These are phyloP conservation scores for Chaetomium olivaceum DNA, from an alignment of 2,329 filamentous ascomycete genomes.

Conservation along the genomic window DNA sequence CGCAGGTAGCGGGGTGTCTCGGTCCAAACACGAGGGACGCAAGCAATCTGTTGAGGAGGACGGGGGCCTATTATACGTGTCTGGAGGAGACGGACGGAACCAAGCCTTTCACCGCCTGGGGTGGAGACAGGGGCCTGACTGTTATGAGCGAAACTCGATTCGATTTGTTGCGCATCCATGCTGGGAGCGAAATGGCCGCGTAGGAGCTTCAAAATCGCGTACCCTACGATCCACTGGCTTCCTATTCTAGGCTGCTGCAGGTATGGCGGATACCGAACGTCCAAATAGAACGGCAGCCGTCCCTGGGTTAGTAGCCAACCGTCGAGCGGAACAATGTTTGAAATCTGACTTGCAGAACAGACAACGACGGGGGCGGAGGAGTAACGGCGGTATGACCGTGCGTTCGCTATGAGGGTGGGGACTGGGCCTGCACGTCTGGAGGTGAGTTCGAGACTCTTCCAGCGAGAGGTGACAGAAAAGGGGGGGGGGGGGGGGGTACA, in stretches of 20 bases:
- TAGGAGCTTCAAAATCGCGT: slow-evolving; percentile 1
- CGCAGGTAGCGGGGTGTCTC: slow-evolving; percentile 10
- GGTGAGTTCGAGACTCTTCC: slow-evolving; percentile 13
- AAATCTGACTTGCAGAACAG: slow-evolving; percentile 4
- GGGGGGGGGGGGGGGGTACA: background rate
- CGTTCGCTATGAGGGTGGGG: background rate
- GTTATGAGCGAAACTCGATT: background rate
- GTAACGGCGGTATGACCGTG: background rate
- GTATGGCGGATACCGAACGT: background rate
- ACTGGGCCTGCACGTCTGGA: slow-evolving; percentile 1
- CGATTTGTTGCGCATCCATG: background rate
- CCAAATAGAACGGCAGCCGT: background rate
- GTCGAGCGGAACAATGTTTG: background rate
- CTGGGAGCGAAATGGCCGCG: background rate
- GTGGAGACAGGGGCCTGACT: background rate
- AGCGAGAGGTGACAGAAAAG: background rate
- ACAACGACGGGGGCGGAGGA: slow-evolving; percentile 3
- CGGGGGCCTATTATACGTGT: slow-evolving; percentile 19
- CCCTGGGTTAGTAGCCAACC: background rate
- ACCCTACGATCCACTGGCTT: slow-evolving; percentile 1
- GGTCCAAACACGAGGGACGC: slow-evolving; percentile 11
- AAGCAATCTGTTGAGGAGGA: slow-evolving; percentile 2
- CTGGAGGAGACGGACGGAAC: background rate
- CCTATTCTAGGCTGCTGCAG: slow-evolving; percentile 8
- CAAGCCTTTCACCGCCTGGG: slow-evolving; percentile 13